phyloP scores from a whole-genome alignment of 441 rosid species.

The Jatropha multifida region DNA sequence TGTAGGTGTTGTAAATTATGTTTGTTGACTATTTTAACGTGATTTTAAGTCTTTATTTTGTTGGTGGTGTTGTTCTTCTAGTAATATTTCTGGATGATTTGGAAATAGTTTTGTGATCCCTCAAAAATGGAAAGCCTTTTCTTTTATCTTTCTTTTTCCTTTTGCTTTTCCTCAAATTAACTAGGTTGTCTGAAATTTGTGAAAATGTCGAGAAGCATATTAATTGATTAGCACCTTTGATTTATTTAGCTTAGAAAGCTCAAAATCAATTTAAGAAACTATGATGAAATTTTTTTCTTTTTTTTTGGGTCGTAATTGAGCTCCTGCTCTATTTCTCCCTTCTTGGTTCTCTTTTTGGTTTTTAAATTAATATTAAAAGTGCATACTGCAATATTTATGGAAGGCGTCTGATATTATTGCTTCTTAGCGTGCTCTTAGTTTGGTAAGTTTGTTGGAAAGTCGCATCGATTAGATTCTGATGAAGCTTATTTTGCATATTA shows the following conservation, averaged over 20 bases:
- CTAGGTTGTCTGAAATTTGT: background rate
- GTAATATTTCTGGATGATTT: slow-evolving; percentile 1
- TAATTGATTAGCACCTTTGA: slow-evolving; percentile 13
- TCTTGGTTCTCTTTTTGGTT: slow-evolving; percentile 16
- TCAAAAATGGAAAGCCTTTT: background rate
- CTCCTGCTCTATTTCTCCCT: slow-evolving; percentile 4
- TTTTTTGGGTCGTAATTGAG: slow-evolving; percentile 17
- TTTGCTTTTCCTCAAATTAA: background rate
- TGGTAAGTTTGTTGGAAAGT: background rate
- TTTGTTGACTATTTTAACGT: background rate
- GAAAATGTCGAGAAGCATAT: background rate
- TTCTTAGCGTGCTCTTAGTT: background rate
- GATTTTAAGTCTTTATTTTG: background rate
- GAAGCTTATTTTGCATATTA: background rate
- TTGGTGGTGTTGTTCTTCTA: background rate
- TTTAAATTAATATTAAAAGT: background rate
- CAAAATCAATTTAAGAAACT: slow-evolving; percentile 13
- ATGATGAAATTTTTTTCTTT: slow-evolving; percentile 1
- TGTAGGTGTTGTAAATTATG: background rate
- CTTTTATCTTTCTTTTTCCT: background rate
- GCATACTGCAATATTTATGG: slow-evolving; percentile 6
- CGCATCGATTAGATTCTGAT: slow-evolving; percentile 1
- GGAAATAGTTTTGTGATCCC: slow-evolving; percentile 9
- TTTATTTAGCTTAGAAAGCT: background rate
- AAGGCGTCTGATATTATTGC: background rate